Percentiles rank a stretch among this genome's conserved stretches.
Conservation (phyloP, 169 alveolate genomes). For the Cryptosporidium muris region DNA sequence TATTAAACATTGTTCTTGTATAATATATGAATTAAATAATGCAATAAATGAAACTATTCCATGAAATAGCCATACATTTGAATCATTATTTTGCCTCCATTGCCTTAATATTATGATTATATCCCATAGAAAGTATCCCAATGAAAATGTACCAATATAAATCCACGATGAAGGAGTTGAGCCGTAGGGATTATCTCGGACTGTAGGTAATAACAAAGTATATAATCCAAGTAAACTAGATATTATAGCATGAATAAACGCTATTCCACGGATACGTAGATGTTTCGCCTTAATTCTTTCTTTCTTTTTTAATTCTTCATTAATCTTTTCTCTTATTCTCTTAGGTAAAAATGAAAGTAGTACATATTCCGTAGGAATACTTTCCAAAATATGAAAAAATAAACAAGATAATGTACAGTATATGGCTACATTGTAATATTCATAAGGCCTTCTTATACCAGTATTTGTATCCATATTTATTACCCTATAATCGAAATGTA, state of each 20-base stretch:
- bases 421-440: slow-evolving; percentile 10
- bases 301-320: slow-evolving; percentile 15
- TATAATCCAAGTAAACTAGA: slow-evolving; percentile 33
- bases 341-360: slow-evolving; percentile 21
- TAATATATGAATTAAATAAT: slow-evolving; percentile 11
- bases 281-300: slow-evolving; percentile 18
- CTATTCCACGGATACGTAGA: slow-evolving; percentile 53
- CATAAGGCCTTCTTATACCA: slow-evolving; percentile 14
- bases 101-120: slow-evolving; percentile 36
- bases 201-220: slow-evolving; percentile 3
- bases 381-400: slow-evolving; percentile 39
- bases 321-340: slow-evolving; percentile 28
- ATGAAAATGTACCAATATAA: slow-evolving; percentile 17
- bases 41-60: slow-evolving; percentile 54
- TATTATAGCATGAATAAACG: slow-evolving; percentile 35
- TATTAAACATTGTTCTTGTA: slow-evolving; percentile 51
- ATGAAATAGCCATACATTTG: slow-evolving; percentile 67
- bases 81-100: slow-evolving; percentile 56
- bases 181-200: slow-evolving; percentile 60
- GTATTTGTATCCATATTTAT: slow-evolving; percentile 26
- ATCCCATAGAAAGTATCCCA: slow-evolving; percentile 71
- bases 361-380: slow-evolving; percentile 14
- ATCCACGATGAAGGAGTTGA: slow-evolving; percentile 57
- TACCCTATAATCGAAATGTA: not conserved
- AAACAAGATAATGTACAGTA: not conserved